These are phyloP conservation scores for Aspergillus tamarii DNA, from an alignment of 2,329 filamentous ascomycete genomes.

Conservation along the genomic window DNA sequence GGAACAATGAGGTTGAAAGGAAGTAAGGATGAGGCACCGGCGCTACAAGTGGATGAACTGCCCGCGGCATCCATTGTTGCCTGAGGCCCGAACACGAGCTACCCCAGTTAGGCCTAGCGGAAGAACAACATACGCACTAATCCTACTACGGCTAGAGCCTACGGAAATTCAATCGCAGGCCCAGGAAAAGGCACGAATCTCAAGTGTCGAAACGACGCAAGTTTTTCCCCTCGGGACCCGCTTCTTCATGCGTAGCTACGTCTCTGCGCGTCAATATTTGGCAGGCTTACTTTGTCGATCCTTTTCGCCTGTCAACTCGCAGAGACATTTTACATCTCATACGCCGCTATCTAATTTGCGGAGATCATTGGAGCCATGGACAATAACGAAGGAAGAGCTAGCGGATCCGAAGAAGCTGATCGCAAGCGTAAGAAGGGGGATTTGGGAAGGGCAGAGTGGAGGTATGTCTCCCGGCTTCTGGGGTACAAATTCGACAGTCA, in stretches of 20 bases:
- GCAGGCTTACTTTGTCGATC: not conserved
- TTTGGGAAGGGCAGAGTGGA: constrained; percentile 68
- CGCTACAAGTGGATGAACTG: not conserved
- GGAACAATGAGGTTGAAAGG: not conserved
- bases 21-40: not conserved
- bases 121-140: not conserved
- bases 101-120: not conserved
- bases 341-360: not conserved
- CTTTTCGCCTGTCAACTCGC: not conserved
- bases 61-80: not conserved
- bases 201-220: not conserved
- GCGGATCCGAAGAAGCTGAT: constrained; percentile 35
- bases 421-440: constrained; percentile 63
- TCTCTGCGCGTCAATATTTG: constrained; percentile 9
- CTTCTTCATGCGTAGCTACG: constrained; percentile 12
- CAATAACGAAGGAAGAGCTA: constrained; percentile 37
- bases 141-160: not conserved
- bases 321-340: not conserved
- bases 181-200: not conserved
- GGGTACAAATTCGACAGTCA: constrained; percentile 8
- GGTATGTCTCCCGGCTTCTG: constrained; percentile 50
- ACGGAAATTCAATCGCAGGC: not conserved
- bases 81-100: not conserved
- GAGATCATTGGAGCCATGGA: constrained; percentile 30
- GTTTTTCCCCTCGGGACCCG: not conserved